Percentiles rank a stretch among this genome's conserved stretches.
Conservation (phyloP, 106 monocot genomes). For the Chionographis japonica region DNA sequence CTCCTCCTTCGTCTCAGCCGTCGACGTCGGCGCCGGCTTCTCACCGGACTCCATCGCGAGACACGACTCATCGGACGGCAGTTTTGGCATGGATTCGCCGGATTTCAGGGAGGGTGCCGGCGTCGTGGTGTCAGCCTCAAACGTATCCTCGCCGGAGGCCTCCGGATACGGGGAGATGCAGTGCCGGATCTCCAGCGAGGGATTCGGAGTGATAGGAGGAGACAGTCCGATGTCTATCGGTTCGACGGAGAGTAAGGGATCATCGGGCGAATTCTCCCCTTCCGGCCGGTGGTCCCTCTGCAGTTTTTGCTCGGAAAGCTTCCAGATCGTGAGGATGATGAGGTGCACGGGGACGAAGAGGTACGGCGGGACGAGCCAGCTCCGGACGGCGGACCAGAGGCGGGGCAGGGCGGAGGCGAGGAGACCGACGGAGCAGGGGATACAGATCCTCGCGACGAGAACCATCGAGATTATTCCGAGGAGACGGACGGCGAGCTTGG, state of each 20-base stretch:
- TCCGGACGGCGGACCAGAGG: neutral
- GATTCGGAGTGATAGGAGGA: neutral
- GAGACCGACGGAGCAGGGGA: neutral
- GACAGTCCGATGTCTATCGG: neutral
- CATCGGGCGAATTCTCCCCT: neutral
- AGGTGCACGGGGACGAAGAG: conserved; percentile 38
- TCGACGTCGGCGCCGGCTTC: neutral
- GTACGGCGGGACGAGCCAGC: conserved; percentile 24
- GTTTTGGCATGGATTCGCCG: neutral
- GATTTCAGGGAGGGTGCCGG: neutral
- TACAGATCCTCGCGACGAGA: no score
- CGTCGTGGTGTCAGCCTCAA: neutral
- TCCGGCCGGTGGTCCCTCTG: neutral
- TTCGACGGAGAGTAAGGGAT: neutral
- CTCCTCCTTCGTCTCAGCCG: neutral
- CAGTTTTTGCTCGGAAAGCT: conserved; percentile 41
- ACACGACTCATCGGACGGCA: conserved; percentile 14
- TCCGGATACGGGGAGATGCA: no score
- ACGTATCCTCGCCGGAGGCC: neutral
- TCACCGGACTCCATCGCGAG: conserved; percentile 7
- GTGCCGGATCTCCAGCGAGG: conserved; percentile 4
- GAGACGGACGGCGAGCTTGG: no score
- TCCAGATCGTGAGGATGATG: conserved; percentile 76
- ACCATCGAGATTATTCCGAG: no score
- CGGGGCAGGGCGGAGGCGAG: neutral